A percentile compares a stretch with the other conserved stretches of the same genome.
Conservation (phyloP, 352 stramenopile species). For the Peronospora farinosa region DNA sequence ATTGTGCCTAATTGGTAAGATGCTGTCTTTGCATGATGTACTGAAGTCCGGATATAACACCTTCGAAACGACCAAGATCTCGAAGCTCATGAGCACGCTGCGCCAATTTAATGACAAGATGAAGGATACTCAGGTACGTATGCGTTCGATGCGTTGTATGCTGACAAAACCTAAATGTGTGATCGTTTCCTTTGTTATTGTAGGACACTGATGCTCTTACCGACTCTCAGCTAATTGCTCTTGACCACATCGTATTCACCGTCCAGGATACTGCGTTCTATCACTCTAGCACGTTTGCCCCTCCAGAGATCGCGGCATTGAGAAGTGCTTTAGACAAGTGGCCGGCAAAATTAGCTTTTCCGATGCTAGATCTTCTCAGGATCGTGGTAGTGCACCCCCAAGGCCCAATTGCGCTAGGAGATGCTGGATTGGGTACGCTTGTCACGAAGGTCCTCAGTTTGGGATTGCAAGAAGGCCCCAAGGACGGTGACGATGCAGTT, state of each 20-base stretch:
- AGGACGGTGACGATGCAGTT: constrained; percentile 27
- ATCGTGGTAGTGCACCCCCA: constrained; percentile 87
- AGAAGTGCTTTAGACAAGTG: constrained; percentile 58
- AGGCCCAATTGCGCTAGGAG: constrained; percentile 39
- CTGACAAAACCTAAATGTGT: not conserved
- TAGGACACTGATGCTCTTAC: constrained; percentile 22
- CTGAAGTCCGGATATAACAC: constrained; percentile 78
- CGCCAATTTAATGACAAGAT: constrained; percentile 85
- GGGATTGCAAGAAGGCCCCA: constrained; percentile 24
- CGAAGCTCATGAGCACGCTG: constrained; percentile 89
- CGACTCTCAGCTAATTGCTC: constrained; percentile 45
- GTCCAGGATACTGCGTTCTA: constrained; percentile 86
- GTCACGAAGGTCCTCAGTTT: constrained; percentile 36
- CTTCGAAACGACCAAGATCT: constrained; percentile 90
- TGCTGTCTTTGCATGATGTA: constrained; percentile 10
- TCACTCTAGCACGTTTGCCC: constrained; percentile 84
- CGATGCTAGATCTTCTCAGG: constrained; percentile 88
- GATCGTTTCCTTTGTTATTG: constrained; percentile 1
- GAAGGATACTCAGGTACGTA: constrained; percentile 38
- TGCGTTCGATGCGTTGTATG: constrained; percentile 12
- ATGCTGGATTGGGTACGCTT: constrained; percentile 30
- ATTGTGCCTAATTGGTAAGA: constrained; percentile 8
- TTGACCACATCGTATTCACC: constrained; percentile 54
- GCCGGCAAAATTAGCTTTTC: constrained; percentile 79
- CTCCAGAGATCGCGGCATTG: constrained; percentile 55